These are phyloP conservation scores for Papiliotrema flavescens DNA, from an alignment of 1,284 basidiomycete genomes.

Conservation along the genomic window DNA sequence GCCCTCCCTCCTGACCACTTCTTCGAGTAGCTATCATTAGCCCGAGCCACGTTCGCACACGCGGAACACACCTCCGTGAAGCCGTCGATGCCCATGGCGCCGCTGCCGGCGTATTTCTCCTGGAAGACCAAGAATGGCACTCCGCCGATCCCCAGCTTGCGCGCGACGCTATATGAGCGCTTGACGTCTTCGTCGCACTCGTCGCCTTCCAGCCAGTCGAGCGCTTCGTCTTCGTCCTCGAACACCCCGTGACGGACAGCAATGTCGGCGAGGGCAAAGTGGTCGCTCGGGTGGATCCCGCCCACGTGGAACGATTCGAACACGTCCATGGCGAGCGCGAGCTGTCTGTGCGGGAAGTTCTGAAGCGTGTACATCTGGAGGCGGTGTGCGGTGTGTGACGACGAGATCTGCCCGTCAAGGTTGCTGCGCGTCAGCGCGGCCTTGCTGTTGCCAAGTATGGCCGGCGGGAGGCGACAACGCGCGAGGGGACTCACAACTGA, in stretches of 20 bases:
- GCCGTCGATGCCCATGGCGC: slow-evolving; percentile 51
- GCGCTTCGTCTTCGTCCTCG: slow-evolving; percentile 24
- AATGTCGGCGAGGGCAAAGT: slow-evolving; percentile 34
- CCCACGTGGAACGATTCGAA: slow-evolving; percentile 47
- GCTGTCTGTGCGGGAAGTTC: slow-evolving; percentile 41
- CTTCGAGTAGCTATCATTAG: slow-evolving; percentile 19
- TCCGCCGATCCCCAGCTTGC: slow-evolving; percentile 47
- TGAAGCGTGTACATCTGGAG: slow-evolving; percentile 35
- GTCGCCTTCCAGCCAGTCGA: slow-evolving; percentile 32
- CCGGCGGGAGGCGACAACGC: too few species aligned
- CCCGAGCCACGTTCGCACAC: not conserved
- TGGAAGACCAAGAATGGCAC: slow-evolving; percentile 52
- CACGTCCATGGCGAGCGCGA: slow-evolving; percentile 34
- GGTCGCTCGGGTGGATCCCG: slow-evolving; percentile 42
- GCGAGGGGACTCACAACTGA: slow-evolving; percentile 45
- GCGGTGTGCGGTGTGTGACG: slow-evolving; percentile 48
- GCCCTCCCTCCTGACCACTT: slow-evolving; percentile 17
- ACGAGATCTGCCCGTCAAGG: slow-evolving; percentile 39
- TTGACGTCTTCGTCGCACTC: slow-evolving; percentile 39
- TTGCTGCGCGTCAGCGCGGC: slow-evolving; percentile 15
- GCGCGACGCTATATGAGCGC: slow-evolving; percentile 34
- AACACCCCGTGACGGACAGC: slow-evolving; percentile 47
- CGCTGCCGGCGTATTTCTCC: slow-evolving; percentile 46
- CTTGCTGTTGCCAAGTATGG: not conserved
- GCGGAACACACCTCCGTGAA: slow-evolving; percentile 48